A percentile compares a stretch with the other conserved stretches of the same genome.
Conservation (phyloP, 768 basidiomycete genomes). For the Macrolepiota dolichaula region DNA sequence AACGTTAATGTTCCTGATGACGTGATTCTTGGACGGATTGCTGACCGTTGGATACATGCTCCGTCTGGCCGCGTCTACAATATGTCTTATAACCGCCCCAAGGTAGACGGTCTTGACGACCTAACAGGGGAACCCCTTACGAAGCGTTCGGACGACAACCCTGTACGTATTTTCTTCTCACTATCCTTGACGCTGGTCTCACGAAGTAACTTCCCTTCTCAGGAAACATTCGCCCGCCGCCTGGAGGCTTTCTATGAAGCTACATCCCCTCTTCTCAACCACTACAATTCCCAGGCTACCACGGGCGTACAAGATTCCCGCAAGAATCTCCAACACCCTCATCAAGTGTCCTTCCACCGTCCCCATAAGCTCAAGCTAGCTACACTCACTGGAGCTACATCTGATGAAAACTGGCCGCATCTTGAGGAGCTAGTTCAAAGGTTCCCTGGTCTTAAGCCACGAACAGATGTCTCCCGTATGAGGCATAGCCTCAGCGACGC, state of each 20-base stretch:
- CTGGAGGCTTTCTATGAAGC: slow-evolving; percentile 73
- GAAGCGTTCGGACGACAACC: slow-evolving; percentile 88
- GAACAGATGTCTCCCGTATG: slow-evolving; percentile 36
- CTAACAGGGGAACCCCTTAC: slow-evolving; percentile 83
- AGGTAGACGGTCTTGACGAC: slow-evolving; percentile 78
- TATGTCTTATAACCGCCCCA: slow-evolving; percentile 81
- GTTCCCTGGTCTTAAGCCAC: slow-evolving; percentile 60
- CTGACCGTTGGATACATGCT: slow-evolving; percentile 87
- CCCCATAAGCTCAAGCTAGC: slow-evolving; percentile 48
- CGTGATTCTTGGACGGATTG: slow-evolving; percentile 81
- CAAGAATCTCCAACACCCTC: slow-evolving; percentile 42
- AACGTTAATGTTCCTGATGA: slow-evolving; percentile 89
- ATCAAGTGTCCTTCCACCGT: slow-evolving; percentile 45
- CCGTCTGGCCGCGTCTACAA: slow-evolving; percentile 91
- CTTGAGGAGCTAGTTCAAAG: slow-evolving; percentile 60
- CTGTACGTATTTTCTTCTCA: slow-evolving; percentile 47
- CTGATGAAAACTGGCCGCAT: slow-evolving; percentile 89
- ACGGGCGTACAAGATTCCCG: slow-evolving; percentile 20
- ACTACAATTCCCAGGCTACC: slow-evolving; percentile 48
- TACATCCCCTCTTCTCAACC: slow-evolving; percentile 77
- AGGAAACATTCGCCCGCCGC: slow-evolving; percentile 80
- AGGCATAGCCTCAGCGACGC: slow-evolving; percentile 55
- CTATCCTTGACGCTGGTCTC: background rate
- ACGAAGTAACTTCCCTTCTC: slow-evolving; percentile 13
- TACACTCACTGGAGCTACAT: slow-evolving; percentile 68